Evolutionary conservation across 2,329 filamentous ascomycete genomes (phyloP).

Genomic region (Fusarium sororula): DNA sequence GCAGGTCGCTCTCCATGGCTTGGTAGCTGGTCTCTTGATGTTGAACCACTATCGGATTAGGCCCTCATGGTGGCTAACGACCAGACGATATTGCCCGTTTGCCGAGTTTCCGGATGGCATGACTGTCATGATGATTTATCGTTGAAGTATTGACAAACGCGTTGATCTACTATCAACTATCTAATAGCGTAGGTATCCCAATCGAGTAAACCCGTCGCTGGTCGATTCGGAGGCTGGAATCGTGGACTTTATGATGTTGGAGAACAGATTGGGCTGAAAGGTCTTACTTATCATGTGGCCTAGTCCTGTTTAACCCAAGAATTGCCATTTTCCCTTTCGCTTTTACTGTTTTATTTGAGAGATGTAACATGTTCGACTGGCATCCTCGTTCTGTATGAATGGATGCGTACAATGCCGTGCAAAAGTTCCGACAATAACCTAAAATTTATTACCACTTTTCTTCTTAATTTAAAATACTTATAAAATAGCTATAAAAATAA

Average conservation of each 20-base stretch:
- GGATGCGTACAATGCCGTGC: too few relatives aligned
- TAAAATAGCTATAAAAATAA: too few relatives aligned
- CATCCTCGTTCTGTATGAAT: not conserved
- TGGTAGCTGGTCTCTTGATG: conserved; percentile 22
- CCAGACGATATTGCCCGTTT: conserved; percentile 4
- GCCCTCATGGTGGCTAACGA: not conserved
- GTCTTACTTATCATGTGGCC: not conserved
- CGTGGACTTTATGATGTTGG: not conserved
- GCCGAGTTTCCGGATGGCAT: conserved; percentile 14
- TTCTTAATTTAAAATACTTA: too few relatives aligned
- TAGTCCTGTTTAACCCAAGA: not conserved
- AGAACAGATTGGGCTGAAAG: not conserved
- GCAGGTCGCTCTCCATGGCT: not conserved
- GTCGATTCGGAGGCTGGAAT: not conserved
- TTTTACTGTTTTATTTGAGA: not conserved
- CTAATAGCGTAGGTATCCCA: not conserved
- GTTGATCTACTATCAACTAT: not conserved
- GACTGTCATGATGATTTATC: not conserved
- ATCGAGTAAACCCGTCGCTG: not conserved
- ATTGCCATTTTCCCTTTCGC: not conserved
- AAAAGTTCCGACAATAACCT: too few relatives aligned
- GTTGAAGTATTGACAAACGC: not conserved
- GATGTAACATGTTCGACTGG: not conserved
- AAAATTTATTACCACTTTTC: too few relatives aligned
- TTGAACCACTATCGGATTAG: not conserved